These are phyloP conservation scores for Kwoniella europaea DNA, from an alignment of 768 basidiomycete species.

Conservation along the genomic window DNA sequence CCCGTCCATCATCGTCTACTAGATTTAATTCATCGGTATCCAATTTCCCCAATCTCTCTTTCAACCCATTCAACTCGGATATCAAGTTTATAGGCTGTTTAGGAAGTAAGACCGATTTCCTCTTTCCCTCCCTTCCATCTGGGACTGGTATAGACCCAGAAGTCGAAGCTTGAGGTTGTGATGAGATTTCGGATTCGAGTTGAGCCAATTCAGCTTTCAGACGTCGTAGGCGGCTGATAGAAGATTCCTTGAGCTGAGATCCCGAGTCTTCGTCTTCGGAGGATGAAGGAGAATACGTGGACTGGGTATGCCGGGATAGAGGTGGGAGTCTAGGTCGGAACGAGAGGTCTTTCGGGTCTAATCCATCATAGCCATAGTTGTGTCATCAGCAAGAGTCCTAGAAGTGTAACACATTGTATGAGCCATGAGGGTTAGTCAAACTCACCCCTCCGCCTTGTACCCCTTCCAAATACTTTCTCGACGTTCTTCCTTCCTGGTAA, in stretches of 20 bases:
- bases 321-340: conserved; percentile 49
- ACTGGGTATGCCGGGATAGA: conserved; percentile 21
- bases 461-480: conserved; percentile 48
- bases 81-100: conserved; percentile 37
- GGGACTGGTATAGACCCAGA: background rate
- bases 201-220: conserved; percentile 79
- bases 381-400: background rate
- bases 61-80: conserved; percentile 27
- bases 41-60: conserved; percentile 34
- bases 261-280: conserved; percentile 15
- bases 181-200: conserved; percentile 65
- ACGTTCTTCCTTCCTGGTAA: conserved; percentile 42
- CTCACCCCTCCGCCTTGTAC: conserved; percentile 22
- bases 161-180: background rate
- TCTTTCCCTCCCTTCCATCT: conserved; percentile 61
- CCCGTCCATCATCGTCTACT: background rate
- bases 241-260: conserved; percentile 49
- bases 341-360: conserved; percentile 26
- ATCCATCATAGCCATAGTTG: background rate
- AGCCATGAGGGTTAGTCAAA: background rate
- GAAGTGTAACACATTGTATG: background rate
- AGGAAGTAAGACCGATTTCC: conserved; percentile 62
- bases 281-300: conserved; percentile 28
- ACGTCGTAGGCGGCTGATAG: conserved; percentile 57
- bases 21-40: conserved; percentile 21